Conservation (phyloP, 2,329 filamentous ascomycete species). For the Nannizzia gypsea region DNA sequence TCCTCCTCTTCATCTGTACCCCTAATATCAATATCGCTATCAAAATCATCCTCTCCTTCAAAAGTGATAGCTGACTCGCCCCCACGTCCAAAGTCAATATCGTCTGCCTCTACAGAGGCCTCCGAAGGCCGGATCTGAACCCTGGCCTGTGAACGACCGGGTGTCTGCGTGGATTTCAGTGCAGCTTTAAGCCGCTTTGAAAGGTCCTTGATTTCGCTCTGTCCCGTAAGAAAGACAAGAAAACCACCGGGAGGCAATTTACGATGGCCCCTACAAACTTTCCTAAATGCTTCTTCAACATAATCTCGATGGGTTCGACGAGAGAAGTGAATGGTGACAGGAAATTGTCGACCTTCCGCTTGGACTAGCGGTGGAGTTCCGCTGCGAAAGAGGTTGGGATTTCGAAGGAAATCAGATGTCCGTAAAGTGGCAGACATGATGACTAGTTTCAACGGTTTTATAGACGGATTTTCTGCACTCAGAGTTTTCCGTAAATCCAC, state of each 20-base stretch:
- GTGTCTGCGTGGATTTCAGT: slow-evolving; percentile 44
- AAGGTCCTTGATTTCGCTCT: slow-evolving; percentile 80
- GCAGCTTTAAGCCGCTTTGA: slow-evolving; percentile 63
- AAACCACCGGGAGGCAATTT: slow-evolving; percentile 86
- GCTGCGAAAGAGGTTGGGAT: slow-evolving; percentile 62
- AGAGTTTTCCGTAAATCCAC: slow-evolving; percentile 71
- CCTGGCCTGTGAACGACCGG: slow-evolving; percentile 47
- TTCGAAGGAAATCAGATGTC: slow-evolving; percentile 81
- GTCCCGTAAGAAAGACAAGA: slow-evolving; percentile 85
- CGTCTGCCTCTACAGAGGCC: slow-evolving; percentile 69
- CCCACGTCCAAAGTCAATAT: slow-evolving; percentile 64
- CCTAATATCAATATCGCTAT: slow-evolving; percentile 50
- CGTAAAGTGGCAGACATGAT: slow-evolving; percentile 97
- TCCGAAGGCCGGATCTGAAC: slow-evolving; percentile 67
- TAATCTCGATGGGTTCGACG: slow-evolving; percentile 76
- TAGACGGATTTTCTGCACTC: slow-evolving; percentile 55
- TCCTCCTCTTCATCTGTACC: slow-evolving; percentile 48
- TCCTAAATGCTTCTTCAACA: slow-evolving; percentile 76
- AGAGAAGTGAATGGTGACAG: slow-evolving; percentile 81
- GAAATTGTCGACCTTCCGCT: slow-evolving; percentile 82
- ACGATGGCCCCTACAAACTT: slow-evolving; percentile 74
- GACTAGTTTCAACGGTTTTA: slow-evolving; percentile 76
- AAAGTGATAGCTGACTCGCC: slow-evolving; percentile 37
- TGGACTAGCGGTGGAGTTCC: slow-evolving; percentile 70
- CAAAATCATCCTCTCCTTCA: slow-evolving; percentile 37